Evolutionary conservation across 108 stramenopile species (phyloP), one percentile per base, ranked within the genome.

Genomic region (Mediolabrus comicus): DNA sequence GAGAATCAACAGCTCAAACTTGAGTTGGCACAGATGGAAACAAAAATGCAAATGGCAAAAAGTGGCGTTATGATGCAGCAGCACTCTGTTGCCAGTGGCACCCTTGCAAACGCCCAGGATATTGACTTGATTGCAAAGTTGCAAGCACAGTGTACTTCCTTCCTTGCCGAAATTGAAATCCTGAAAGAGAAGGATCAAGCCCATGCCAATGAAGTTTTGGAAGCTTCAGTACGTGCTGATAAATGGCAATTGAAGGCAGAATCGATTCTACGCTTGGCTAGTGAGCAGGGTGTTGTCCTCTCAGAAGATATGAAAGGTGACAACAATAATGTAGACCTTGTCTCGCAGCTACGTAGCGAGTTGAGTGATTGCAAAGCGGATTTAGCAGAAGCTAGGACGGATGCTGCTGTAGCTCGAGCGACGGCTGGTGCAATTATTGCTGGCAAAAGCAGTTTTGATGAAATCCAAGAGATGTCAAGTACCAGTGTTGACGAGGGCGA

Each of bases 1-100:
- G 92, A 93, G 67, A 93, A 90, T 68, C 75, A 83, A 52, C 57
- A 86, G 33, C 67, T 93, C 26, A 93, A 87, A 60, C 59, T 82
- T 53, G 78, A 83, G 41, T 41, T 86, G 39, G 61, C 78, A 29
- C 80, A 72, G 38, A 65, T 74, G 51, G 79, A 81, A 30, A 49
- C 74, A 31, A 70, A 71, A 28, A 32, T 80, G 41, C n/a, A 54
- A 29, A 32, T 43, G 9, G 25, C 65, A 3, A 61, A 72, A 27
- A 22, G 46, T 22, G 5, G 35, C 19, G 13, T 12, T 0, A 10
- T 0, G 53, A 25, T 30, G 26, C 32, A 7, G 6, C 24, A 34
- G 51, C n/a, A 6, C n/a, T 32, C 17, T 13, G 46, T 19, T 22
- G 46, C 5, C 19, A 27, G 35, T 5, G 28, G 27, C 11, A 43